Evolutionary conservation across 352 stramenopile species (phyloP).

Genomic region (Phytophthora parvispora): DNA sequence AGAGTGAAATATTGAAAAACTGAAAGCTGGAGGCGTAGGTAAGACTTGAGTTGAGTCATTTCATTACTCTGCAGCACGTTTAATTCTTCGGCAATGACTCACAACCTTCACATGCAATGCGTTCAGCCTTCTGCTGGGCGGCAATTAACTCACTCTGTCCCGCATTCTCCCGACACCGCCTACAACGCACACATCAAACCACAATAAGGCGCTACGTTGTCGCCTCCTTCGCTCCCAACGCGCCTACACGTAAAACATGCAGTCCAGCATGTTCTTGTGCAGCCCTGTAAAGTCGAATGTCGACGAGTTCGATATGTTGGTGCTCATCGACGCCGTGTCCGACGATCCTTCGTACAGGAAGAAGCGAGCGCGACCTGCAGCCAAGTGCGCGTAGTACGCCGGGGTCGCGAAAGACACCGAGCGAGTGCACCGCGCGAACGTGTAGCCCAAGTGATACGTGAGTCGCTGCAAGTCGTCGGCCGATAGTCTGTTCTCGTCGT

Average conservation of each 20-base stretch:
- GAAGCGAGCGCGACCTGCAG: conserved; percentile 84
- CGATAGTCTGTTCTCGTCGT: conserved; percentile 74
- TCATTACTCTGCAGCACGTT: too few relatives aligned
- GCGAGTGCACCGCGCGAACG: conserved; percentile 82
- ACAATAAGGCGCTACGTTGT: too few relatives aligned
- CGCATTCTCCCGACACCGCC: too few relatives aligned
- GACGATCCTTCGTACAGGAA: conserved; percentile 71
- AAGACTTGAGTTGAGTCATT: too few relatives aligned
- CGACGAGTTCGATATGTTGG: conserved; percentile 4
- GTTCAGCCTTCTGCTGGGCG: too few relatives aligned
- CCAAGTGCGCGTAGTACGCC: conserved; percentile 87
- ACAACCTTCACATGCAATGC: too few relatives aligned
- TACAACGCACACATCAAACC: too few relatives aligned
- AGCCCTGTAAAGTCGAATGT: conserved; percentile 13
- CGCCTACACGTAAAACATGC: conserved; percentile 26
- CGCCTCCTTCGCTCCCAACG: too few relatives aligned
- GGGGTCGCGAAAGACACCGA: conserved; percentile 87
- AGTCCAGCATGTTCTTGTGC: conserved; percentile 24
- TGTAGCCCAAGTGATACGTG: conserved; percentile 83
- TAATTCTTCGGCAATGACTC: too few relatives aligned
- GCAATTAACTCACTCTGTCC: too few relatives aligned
- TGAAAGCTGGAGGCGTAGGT: too few relatives aligned
- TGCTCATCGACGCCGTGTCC: conserved; percentile 25
- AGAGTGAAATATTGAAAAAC: too few relatives aligned
- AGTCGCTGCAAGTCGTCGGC: conserved; percentile 72